Percentiles rank a stretch among this genome's conserved stretches.
These are phyloP conservation scores for Porphyrellus cyaneotinctus DNA, from an alignment of 768 basidiomycete species.

Conservation along the genomic window DNA sequence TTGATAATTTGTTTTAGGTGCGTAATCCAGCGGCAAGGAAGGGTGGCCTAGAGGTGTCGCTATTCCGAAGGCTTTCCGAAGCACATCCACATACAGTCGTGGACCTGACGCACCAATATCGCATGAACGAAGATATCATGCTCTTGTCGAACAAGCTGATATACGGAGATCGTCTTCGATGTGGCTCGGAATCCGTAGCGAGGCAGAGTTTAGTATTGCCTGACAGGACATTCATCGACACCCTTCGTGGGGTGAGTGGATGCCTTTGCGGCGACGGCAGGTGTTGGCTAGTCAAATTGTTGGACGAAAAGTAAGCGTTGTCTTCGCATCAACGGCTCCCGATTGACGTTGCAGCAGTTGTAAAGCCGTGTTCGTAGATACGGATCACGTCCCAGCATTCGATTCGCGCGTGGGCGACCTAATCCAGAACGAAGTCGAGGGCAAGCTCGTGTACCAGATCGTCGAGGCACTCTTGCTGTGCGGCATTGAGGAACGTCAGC, in stretches of 20 bases:
- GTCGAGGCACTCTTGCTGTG: constrained; percentile 58
- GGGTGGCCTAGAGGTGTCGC: constrained; percentile 83
- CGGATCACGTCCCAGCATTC: constrained; percentile 70
- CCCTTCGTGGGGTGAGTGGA: constrained; percentile 37
- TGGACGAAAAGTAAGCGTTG: constrained; percentile 57
- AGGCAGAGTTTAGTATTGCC: constrained; percentile 54
- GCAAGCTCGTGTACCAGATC: constrained; percentile 61
- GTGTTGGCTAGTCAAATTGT: constrained; percentile 72
- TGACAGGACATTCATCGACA: constrained; percentile 38
- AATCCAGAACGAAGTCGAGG: constrained; percentile 87
- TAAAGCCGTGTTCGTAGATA: constrained; percentile 92
- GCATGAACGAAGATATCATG: constrained; percentile 99
- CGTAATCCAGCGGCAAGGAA: constrained; percentile 73
- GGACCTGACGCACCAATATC: constrained; percentile 84
- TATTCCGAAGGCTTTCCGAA: constrained; percentile 86
- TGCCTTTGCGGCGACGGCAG: constrained; percentile 31
- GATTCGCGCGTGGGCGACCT: constrained; percentile 86
- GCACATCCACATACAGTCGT: constrained; percentile 83
- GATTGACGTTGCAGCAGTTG: constrained; percentile 43
- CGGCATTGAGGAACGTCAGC: constrained; percentile 64
- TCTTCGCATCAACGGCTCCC: too few relatives aligned
- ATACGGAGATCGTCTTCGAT: constrained; percentile 71
- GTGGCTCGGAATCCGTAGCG: constrained; percentile 74
- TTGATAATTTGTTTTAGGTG: constrained; percentile 48
- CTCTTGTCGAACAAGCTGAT: constrained; percentile 81